Percentiles rank a stretch among this genome's conserved stretches.
Conservation (phyloP, 2,329 filamentous ascomycete species). For the Aulographum hederae region DNA sequence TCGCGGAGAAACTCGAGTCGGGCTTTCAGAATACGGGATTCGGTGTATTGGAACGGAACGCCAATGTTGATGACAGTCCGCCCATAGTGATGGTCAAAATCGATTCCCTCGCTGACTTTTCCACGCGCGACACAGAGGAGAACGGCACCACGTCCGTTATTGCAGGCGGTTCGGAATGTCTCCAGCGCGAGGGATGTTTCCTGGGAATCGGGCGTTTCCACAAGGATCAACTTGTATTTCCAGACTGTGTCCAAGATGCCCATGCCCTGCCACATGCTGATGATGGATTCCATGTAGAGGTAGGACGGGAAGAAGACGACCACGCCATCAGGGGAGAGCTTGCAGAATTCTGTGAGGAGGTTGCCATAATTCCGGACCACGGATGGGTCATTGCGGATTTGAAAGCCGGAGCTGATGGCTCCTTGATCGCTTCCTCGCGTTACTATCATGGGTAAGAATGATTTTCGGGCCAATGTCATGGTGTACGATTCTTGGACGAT, state of each 20-base stretch:
- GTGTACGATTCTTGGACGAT: constrained; percentile 94
- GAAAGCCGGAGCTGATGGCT: constrained; percentile 81
- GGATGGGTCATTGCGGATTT: constrained; percentile 85
- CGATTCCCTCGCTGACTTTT: constrained; percentile 94
- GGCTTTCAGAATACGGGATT: constrained; percentile 90
- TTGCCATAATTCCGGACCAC: constrained; percentile 97
- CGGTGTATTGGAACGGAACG: constrained; percentile 96
- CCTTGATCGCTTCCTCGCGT: constrained; percentile 90
- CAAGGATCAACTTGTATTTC: constrained; percentile 97
- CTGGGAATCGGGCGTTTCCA: constrained; percentile 93
- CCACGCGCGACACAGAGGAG: constrained; percentile 89
- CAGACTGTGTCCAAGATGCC: constrained; percentile 92
- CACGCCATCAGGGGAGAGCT: constrained; percentile 87
- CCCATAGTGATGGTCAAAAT: constrained; percentile 98
- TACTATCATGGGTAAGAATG: constrained; percentile 97
- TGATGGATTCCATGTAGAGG: constrained; percentile 97
- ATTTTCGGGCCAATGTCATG: constrained; percentile 85
- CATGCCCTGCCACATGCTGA: constrained; percentile 99
- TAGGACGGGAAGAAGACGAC: constrained; percentile 99
- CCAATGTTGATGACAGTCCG: constrained; percentile 91
- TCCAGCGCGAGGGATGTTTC: constrained; percentile 91
- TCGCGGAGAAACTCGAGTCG: constrained; percentile 91
- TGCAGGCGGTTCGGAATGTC: constrained; percentile 93
- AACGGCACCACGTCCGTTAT: constrained; percentile 86
- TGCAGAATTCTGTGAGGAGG: constrained; percentile 83